Conservation (phyloP, 164 flowering plant genomes). For the Tinospora cordifolia region DNA sequence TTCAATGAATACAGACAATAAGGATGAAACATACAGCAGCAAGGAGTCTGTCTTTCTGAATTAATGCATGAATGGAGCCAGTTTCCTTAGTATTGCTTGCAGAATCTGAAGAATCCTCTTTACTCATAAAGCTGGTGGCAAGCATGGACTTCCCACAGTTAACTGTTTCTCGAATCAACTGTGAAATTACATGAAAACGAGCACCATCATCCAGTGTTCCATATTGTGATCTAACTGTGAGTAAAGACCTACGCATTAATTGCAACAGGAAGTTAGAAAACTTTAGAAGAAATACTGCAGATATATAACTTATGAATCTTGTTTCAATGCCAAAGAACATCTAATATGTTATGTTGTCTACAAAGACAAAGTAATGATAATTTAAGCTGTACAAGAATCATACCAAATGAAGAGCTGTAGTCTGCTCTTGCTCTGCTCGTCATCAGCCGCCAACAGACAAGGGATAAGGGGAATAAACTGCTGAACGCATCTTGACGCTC, state of each 20-base stretch:
- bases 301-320: background rate
- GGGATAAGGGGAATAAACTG: conserved; percentile 75
- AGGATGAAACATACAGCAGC: conserved; percentile 52
- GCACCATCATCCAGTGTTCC: conserved; percentile 85
- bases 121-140: conserved; percentile 50
- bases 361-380: background rate
- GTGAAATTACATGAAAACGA: conserved; percentile 84
- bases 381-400: background rate
- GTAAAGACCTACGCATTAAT: conserved; percentile 54
- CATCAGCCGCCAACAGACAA: conserved; percentile 68
- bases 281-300: background rate
- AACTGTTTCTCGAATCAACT: conserved; percentile 81
- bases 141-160: conserved; percentile 77
- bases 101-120: conserved; percentile 61
- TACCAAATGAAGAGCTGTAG: conserved; percentile 93
- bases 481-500: conserved; percentile 81
- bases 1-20: background rate
- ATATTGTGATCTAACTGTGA: conserved; percentile 62
- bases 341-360: background rate
- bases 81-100: conserved; percentile 45
- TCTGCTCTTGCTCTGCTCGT: conserved; percentile 85
- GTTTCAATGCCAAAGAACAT: background rate
- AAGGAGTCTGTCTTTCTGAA: conserved; percentile 81
- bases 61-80: conserved; percentile 53
- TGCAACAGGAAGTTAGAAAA: conserved; percentile 13